phyloP scores from a whole-genome alignment of 495 filamentous ascomycete genomes.

The Aspergillus taichungensis region DNA sequence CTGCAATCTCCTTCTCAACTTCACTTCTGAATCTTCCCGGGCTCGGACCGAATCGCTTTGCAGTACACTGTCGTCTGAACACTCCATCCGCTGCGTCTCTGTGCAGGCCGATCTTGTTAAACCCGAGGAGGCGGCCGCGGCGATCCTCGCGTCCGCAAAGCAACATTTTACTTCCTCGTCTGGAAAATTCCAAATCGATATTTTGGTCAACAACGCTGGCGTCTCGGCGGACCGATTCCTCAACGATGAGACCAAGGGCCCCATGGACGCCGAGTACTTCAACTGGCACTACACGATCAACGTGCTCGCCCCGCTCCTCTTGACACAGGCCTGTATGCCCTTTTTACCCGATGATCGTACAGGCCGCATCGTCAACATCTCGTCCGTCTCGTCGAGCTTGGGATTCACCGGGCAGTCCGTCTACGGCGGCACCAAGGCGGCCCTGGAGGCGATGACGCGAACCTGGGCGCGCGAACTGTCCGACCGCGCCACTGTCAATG shows the following conservation, averaged over 20 bases:
- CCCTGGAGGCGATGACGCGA: slow-evolving; percentile 85
- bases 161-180: slow-evolving; percentile 42
- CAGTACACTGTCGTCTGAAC: slow-evolving; percentile 27
- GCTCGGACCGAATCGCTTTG: slow-evolving; percentile 35
- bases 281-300: slow-evolving; percentile 69
- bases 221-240: slow-evolving; percentile 52
- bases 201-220: slow-evolving; percentile 85
- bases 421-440: slow-evolving; percentile 85
- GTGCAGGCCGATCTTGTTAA: slow-evolving; percentile 52
- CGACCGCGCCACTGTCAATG: slow-evolving; percentile 74
- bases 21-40: slow-evolving; percentile 52
- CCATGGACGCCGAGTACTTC: slow-evolving; percentile 50
- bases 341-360: slow-evolving; percentile 65
- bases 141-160: slow-evolving; percentile 32
- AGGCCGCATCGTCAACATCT: slow-evolving; percentile 75
- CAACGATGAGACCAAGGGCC: slow-evolving; percentile 41
- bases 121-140: slow-evolving; percentile 23
- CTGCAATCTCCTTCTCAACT: slow-evolving; percentile 59
- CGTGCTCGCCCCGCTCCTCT: slow-evolving; percentile 74
- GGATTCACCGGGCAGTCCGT: slow-evolving; percentile 66
- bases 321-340: slow-evolving; percentile 60
- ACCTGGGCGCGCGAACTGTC: slow-evolving; percentile 78
- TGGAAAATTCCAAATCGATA: slow-evolving; percentile 63
- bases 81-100: slow-evolving; percentile 34
- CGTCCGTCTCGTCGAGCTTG: slow-evolving; percentile 55